phyloP scores from a whole-genome alignment of 2,329 filamentous ascomycete genomes.

The Neonectria coccinea region DNA sequence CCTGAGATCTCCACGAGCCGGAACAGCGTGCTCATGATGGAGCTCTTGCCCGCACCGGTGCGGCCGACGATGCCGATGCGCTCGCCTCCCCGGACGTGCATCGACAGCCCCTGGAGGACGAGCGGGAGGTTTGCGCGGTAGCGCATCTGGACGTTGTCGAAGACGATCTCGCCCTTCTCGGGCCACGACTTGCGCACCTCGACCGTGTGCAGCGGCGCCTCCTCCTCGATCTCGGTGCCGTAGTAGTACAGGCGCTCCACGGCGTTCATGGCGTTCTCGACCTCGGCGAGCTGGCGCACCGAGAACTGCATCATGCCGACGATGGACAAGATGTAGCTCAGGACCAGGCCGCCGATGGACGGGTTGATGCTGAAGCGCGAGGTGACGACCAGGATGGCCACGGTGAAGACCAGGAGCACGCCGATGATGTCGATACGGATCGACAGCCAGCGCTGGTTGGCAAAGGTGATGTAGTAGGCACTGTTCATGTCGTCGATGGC shows the following conservation, averaged over 20 bases:
- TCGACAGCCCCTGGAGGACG: conserved; percentile 76
- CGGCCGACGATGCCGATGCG: conserved; percentile 85
- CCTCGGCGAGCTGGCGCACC: conserved; percentile 91
- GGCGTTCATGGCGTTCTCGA: conserved; percentile 98
- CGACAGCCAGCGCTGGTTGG: conserved; percentile 94
- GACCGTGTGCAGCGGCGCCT: conserved; percentile 83
- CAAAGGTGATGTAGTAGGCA: conserved; percentile 94
- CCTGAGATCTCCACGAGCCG: conserved; percentile 75
- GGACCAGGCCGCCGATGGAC: conserved; percentile 85
- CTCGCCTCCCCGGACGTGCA: conserved; percentile 81
- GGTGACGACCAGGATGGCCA: conserved; percentile 91
- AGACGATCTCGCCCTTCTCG: conserved; percentile 83
- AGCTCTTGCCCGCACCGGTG: conserved; percentile 85
- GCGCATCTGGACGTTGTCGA: conserved; percentile 81
- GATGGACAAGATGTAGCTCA: conserved; percentile 93
- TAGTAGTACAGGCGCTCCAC: conserved; percentile 94
- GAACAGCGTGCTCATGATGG: conserved; percentile 86
- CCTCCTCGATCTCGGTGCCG: conserved; percentile 86
- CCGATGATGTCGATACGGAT: conserved; percentile 87
- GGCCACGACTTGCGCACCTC: conserved; percentile 85
- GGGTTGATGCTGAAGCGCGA: conserved; percentile 87
- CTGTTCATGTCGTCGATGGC: conserved; percentile 92
- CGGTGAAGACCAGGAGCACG: conserved; percentile 85
- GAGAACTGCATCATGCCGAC: conserved; percentile 97
- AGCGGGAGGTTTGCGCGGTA: conserved; percentile 79